phyloP scores from a whole-genome alignment of 345 rosid species.

The Dipteronia sinensis region DNA sequence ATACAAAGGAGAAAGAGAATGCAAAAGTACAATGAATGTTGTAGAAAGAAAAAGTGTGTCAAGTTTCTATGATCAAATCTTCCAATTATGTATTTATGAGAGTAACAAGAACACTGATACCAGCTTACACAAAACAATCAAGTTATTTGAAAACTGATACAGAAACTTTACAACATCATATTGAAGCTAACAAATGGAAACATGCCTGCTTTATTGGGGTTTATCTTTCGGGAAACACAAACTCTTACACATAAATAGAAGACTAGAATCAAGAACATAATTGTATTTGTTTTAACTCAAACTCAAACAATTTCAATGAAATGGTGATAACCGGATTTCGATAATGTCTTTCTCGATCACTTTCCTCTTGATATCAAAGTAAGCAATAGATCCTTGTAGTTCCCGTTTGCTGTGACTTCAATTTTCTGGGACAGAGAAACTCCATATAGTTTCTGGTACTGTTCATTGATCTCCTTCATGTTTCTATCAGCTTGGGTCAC shows the following conservation, averaged over 20 bases:
- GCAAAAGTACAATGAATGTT: background rate
- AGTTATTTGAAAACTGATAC: background rate
- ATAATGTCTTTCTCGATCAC: slow-evolving; percentile 18
- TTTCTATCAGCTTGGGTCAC: slow-evolving; percentile 72
- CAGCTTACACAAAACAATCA: background rate
- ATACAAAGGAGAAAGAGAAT: too few species aligned
- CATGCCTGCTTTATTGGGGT: background rate
- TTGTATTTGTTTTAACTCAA: background rate
- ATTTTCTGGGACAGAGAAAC: slow-evolving; percentile 48
- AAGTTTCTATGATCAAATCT: background rate
- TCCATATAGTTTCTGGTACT: slow-evolving; percentile 45
- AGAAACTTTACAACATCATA: background rate
- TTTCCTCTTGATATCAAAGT: slow-evolving; percentile 50
- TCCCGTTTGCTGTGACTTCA: slow-evolving; percentile 62
- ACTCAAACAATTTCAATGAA: slow-evolving; percentile 7
- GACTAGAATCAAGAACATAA: background rate
- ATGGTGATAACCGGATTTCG: slow-evolving; percentile 6
- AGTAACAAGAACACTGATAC: background rate
- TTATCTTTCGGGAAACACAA: background rate
- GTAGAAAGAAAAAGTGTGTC: background rate
- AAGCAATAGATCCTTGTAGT: slow-evolving; percentile 75
- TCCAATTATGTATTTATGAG: background rate
- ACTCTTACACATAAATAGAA: background rate
- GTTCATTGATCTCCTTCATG: slow-evolving; percentile 56
- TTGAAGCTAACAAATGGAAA: slow-evolving; percentile 8